A percentile compares a stretch with the other conserved stretches of the same genome.
phyloP scores from a whole-genome alignment of 2,329 filamentous ascomycete genomes.

The Endothia cerciana region DNA sequence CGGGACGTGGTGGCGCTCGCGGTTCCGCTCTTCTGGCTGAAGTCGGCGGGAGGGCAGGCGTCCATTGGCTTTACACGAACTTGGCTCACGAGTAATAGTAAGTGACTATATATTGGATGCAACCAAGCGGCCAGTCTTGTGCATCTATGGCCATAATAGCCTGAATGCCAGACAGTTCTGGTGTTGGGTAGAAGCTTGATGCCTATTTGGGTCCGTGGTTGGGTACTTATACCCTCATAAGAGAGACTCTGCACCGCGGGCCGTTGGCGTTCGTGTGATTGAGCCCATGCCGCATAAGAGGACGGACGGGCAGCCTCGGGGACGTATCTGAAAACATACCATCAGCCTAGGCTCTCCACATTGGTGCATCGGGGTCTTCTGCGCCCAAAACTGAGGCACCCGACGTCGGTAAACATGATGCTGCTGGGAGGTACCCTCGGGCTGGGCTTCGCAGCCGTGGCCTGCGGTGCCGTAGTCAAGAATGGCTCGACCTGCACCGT shows the following conservation, averaged over 20 bases:
- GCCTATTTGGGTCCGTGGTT: too few relatives aligned
- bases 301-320: too few relatives aligned
- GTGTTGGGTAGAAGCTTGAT: background rate
- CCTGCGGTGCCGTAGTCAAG: conserved; percentile 32
- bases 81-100: background rate
- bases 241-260: too few relatives aligned
- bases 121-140: background rate
- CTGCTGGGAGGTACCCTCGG: background rate
- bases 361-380: background rate
- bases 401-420: background rate
- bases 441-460: conserved; percentile 19
- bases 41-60: background rate
- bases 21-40: conserved; percentile 1
- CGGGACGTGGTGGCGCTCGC: too few relatives aligned
- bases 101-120: background rate
- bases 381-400: background rate
- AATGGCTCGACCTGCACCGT: conserved; percentile 35
- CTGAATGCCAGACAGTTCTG: background rate
- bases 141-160: background rate
- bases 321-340: too few relatives aligned
- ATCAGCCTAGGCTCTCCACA: background rate
- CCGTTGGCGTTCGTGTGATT: too few relatives aligned
- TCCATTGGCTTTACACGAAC: background rate
- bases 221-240: too few relatives aligned
- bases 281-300: too few relatives aligned